Percentiles rank a stretch among this genome's conserved stretches.
Evolutionary conservation across 2,329 filamentous ascomycete species (phyloP).

Genomic region (Trichoderma citrinoviride): DNA sequence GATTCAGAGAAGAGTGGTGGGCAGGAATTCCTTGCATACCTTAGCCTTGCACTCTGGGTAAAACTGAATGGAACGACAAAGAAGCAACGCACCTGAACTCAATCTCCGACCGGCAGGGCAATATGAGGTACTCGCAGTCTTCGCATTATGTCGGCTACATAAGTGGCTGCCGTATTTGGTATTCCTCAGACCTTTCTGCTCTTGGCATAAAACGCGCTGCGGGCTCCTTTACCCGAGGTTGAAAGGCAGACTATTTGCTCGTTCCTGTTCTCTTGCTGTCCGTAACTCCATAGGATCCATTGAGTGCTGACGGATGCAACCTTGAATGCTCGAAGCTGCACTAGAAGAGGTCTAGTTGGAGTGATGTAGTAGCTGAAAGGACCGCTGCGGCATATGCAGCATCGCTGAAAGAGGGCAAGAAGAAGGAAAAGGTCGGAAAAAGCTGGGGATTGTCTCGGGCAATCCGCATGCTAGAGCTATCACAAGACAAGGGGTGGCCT

Average conservation of each 20-base stretch:
- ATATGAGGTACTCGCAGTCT: too few relatives aligned
- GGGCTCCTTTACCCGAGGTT: background rate
- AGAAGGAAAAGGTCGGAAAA: background rate
- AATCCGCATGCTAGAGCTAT: slow-evolving; percentile 4
- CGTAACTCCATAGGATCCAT: background rate
- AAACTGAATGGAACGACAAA: background rate
- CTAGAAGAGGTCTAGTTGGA: background rate
- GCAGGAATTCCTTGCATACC: background rate
- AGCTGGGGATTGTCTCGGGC: slow-evolving; percentile 16
- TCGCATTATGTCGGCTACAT: background rate
- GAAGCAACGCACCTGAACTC: background rate
- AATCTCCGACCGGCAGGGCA: background rate
- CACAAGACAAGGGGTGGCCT: background rate
- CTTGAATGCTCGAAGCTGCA: background rate
- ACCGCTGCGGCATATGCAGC: background rate
- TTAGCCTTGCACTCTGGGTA: background rate
- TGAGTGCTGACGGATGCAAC: slow-evolving; percentile 13
- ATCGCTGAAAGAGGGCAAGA: background rate
- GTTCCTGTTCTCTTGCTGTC: background rate
- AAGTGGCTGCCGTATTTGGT: background rate
- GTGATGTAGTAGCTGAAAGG: background rate
- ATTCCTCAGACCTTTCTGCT: background rate
- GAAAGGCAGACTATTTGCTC: background rate
- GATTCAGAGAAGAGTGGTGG: slow-evolving; percentile 1
- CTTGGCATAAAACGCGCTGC: slow-evolving; percentile 1